Conservation (phyloP, 768 basidiomycete genomes). For the Mycena latifolia region DNA sequence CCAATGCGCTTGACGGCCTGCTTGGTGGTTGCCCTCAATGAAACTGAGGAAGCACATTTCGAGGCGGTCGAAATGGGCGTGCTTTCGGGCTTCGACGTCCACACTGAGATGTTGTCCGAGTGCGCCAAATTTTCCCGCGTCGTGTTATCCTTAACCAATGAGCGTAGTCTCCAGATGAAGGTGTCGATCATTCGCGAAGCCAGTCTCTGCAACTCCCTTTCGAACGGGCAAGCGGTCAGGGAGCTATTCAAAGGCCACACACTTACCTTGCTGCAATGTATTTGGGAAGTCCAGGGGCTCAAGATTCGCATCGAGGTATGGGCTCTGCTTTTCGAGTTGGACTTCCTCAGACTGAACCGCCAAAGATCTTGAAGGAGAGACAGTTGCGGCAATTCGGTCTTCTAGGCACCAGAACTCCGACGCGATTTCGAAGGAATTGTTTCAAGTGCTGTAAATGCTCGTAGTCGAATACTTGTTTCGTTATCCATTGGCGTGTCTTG, state of each 20-base stretch:
- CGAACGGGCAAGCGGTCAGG: neutral
- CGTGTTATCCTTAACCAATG: neutral
- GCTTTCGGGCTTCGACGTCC: conserved; percentile 1
- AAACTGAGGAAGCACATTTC: conserved; percentile 16
- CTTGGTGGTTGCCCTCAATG: neutral
- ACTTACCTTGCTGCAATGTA: conserved; percentile 5
- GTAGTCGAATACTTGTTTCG: neutral
- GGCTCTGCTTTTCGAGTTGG: neutral
- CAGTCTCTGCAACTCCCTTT: conserved; percentile 13
- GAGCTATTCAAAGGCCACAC: conserved; percentile 11
- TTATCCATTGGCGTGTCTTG: neutral
- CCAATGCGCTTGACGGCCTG: conserved; percentile 4
- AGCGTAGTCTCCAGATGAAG: conserved; percentile 17
- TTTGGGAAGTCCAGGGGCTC: too few species aligned
- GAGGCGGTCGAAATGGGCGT: conserved; percentile 11
- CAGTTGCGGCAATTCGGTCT: neutral
- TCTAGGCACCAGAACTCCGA: neutral
- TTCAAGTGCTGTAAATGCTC: neutral
- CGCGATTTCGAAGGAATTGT: neutral
- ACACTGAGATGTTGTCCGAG: conserved; percentile 16
- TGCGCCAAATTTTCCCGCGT: neutral
- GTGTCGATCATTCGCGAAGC: conserved; percentile 17
- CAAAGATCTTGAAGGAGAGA: conserved; percentile 15
- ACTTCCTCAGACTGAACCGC: neutral
- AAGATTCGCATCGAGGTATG: too few species aligned